Conservation (phyloP, 331 rosid species). For the Rhamnella rubrinervis region DNA sequence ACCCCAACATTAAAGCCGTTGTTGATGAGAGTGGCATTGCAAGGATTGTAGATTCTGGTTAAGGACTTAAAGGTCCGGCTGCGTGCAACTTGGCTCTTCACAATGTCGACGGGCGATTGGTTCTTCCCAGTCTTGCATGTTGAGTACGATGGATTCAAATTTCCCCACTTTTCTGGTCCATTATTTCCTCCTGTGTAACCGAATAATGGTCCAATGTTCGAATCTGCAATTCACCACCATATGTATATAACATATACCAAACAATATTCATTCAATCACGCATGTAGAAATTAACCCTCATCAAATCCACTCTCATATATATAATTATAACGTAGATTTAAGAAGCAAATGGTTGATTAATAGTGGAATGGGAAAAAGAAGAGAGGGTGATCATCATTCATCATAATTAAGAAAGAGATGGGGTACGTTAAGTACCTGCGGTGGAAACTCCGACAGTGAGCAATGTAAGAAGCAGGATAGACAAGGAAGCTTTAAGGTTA, state of each 20-base stretch:
- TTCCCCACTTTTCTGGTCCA: slow-evolving; percentile 83
- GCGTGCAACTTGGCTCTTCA: slow-evolving; percentile 4
- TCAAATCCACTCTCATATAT: too few relatives aligned
- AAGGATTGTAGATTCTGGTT: slow-evolving; percentile 34
- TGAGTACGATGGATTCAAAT: slow-evolving; percentile 44
- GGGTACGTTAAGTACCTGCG: not conserved
- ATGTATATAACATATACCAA: too few relatives aligned
- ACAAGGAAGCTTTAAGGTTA: slow-evolving; percentile 25
- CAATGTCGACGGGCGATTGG: slow-evolving; percentile 70
- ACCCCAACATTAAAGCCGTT: slow-evolving; percentile 76
- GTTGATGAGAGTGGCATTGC: slow-evolving; percentile 64
- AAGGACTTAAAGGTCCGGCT: slow-evolving; percentile 37
- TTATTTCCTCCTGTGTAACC: slow-evolving; percentile 43
- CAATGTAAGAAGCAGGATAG: slow-evolving; percentile 31
- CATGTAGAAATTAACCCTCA: too few relatives aligned
- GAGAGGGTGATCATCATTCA: too few relatives aligned
- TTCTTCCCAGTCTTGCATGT: slow-evolving; percentile 57
- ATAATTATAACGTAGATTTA: too few relatives aligned
- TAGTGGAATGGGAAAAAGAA: not conserved
- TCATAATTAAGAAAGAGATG: too few relatives aligned
- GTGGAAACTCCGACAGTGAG: slow-evolving; percentile 26
- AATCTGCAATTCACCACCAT: not conserved
- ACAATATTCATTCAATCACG: too few relatives aligned
- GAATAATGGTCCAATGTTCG: slow-evolving; percentile 21
- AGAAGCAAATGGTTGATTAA: too few relatives aligned